Percentiles rank a stretch among this genome's conserved stretches.
These are phyloP conservation scores for Passalora sequoiae DNA, from an alignment of 2,329 filamentous ascomycete genomes.

Conservation along the genomic window DNA sequence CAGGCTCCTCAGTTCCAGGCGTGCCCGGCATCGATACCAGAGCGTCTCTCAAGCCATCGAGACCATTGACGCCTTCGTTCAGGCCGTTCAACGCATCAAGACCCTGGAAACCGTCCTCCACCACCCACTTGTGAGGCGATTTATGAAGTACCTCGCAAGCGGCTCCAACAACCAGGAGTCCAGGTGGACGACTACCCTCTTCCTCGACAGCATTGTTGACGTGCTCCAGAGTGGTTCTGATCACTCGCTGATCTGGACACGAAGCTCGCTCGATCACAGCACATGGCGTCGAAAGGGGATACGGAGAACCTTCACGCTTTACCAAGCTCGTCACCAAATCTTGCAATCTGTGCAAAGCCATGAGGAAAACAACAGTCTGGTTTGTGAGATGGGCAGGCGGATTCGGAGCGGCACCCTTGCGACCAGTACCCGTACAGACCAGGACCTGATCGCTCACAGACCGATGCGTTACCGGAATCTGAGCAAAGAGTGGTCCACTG, in stretches of 20 bases:
- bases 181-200: conserved; percentile 83
- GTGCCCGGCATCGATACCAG: conserved; percentile 20
- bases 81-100: conserved; percentile 52
- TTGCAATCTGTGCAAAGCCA: conserved; percentile 82
- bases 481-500: conserved; percentile 80
- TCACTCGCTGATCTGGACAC: conserved; percentile 88
- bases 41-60: conserved; percentile 29
- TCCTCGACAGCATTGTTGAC: conserved; percentile 80
- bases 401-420: conserved; percentile 77
- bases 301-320: conserved; percentile 29
- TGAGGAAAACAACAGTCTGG: conserved; percentile 86
- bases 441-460: conserved; percentile 88
- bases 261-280: conserved; percentile 90
- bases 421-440: conserved; percentile 92
- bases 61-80: conserved; percentile 26
- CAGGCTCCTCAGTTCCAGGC: conserved; percentile 21
- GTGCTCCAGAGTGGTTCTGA: conserved; percentile 74
- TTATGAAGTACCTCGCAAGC: conserved; percentile 73
- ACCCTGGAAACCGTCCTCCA: conserved; percentile 80
- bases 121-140: conserved; percentile 65
- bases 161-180: conserved; percentile 75
- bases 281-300: conserved; percentile 70
- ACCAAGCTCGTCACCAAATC: conserved; percentile 70
- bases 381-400: conserved; percentile 72
- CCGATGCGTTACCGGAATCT: conserved; percentile 81